Percentiles rank a stretch among this genome's conserved stretches.
These are phyloP conservation scores for Trichoderma gamsii DNA, from an alignment of 495 filamentous ascomycete species.

Conservation along the genomic window DNA sequence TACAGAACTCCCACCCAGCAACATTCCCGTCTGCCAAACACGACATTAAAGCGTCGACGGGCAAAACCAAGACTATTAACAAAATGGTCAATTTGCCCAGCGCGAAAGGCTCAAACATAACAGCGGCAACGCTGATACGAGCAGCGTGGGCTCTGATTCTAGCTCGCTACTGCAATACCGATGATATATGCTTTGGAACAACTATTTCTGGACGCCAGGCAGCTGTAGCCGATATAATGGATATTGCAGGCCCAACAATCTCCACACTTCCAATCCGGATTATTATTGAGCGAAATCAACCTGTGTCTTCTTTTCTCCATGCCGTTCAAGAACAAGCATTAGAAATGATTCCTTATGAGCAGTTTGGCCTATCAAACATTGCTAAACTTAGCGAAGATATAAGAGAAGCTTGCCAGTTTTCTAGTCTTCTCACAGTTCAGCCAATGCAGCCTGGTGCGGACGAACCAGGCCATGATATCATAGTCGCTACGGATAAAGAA, in stretches of 20 bases:
- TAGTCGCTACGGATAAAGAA: background rate
- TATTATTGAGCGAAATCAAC: constrained; percentile 15
- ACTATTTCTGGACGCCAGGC: constrained; percentile 43
- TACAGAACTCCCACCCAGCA: background rate
- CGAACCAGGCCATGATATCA: background rate
- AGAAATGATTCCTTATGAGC: constrained; percentile 39
- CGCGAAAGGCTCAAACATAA: constrained; percentile 22
- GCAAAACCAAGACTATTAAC: background rate
- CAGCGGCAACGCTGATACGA: constrained; percentile 40
- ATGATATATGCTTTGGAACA: constrained; percentile 44
- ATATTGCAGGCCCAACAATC: constrained; percentile 48
- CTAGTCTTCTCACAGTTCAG: background rate
- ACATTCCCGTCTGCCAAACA: constrained; percentile 1
- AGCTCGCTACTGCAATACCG: constrained; percentile 29
- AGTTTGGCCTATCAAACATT: constrained; percentile 41
- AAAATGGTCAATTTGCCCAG: background rate
- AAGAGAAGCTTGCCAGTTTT: constrained; percentile 14
- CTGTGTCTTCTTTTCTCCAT: constrained; percentile 20
- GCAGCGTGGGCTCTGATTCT: constrained; percentile 40
- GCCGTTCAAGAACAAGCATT: constrained; percentile 30
- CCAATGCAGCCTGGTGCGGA: background rate
- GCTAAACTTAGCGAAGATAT: background rate
- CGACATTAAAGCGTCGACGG: background rate
- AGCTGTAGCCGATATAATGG: constrained; percentile 37
- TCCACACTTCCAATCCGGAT: constrained; percentile 52